These are phyloP conservation scores for Epichloe hybrida DNA, from an alignment of 2,329 filamentous ascomycete genomes.

Conservation along the genomic window DNA sequence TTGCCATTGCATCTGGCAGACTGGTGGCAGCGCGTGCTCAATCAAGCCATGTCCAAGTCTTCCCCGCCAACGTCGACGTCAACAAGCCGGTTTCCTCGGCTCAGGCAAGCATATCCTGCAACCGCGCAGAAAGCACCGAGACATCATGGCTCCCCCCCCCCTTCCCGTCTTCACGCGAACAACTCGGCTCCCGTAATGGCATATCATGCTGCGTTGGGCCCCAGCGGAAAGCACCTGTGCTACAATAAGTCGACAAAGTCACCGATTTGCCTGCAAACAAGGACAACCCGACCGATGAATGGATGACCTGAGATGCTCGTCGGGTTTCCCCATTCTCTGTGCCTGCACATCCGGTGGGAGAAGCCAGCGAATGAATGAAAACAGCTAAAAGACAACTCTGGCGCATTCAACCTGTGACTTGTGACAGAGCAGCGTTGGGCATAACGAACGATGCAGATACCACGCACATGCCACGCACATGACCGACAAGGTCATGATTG, in stretches of 20 bases:
- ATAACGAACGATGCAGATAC: background rate
- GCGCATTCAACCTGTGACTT: background rate
- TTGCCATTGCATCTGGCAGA: no score
- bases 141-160: no score
- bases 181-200: background rate
- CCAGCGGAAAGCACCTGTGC: background rate
- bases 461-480: background rate
- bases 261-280: background rate
- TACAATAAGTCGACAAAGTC: background rate
- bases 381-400: background rate
- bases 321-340: background rate
- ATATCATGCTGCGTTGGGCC: background rate
- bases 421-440: background rate
- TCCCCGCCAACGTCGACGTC: no score
- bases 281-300: no score
- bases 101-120: no score
- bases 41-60: no score
- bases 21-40: no score
- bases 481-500: background rate
- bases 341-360: no score
- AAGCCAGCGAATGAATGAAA: no score
- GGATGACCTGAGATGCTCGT: background rate
- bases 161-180: background rate
- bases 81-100: no score
- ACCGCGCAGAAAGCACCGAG: no score